A percentile compares a stretch with the other conserved stretches of the same genome.
phyloP scores from a whole-genome alignment of 2,329 filamentous ascomycete genomes.

The Fusarium pseudocircinatum region DNA sequence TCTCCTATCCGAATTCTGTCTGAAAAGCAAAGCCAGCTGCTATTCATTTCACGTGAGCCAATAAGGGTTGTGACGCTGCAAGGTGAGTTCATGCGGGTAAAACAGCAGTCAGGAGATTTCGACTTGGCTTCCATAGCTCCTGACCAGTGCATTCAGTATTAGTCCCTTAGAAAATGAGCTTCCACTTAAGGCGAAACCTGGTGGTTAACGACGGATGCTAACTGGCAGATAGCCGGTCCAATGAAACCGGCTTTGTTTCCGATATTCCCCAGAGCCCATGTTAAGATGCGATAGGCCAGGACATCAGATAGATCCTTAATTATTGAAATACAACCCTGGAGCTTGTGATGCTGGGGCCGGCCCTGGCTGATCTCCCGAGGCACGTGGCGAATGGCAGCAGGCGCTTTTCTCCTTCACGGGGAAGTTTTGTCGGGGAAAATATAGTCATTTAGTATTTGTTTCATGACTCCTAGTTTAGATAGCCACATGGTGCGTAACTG shows the following conservation, averaged over 20 bases:
- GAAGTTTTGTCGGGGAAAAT: neutral
- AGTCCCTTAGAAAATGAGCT: neutral
- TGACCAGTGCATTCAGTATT: neutral
- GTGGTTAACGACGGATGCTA: fast-evolving
- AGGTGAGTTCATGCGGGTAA: neutral
- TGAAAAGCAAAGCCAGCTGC: neutral
- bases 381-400: slow-evolving; percentile 8
- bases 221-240: neutral
- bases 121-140: neutral
- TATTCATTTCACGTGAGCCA: slow-evolving; percentile 4
- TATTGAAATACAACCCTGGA: neutral
- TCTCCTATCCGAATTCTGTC: too few species aligned
- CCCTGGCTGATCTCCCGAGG: neutral
- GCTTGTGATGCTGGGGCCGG: neutral
- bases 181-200: neutral
- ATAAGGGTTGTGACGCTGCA: neutral
- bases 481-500: neutral
- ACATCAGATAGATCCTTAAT: neutral
- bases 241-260: neutral
- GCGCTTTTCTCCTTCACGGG: neutral
- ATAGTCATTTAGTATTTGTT: neutral
- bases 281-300: neutral
- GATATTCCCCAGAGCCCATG: neutral
- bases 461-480: neutral
- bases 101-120: neutral